phyloP scores from a whole-genome alignment of 176 grass and related monocot genomes.

The Musa beccarii region DNA sequence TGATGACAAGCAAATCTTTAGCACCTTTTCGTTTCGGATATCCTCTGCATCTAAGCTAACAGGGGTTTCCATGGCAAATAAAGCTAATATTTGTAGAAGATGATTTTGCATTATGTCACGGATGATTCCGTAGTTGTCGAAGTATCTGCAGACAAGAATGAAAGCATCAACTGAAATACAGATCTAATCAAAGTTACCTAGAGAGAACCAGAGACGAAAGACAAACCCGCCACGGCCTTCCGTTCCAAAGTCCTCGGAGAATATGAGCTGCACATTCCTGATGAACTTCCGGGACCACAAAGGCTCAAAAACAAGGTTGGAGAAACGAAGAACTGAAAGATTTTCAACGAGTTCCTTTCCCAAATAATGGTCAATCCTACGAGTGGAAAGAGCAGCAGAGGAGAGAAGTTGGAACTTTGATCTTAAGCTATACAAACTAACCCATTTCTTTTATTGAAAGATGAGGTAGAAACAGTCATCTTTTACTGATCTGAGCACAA shows the following conservation, averaged over 20 bases:
- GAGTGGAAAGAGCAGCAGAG: not conserved
- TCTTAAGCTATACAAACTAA: not conserved
- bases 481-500: not conserved
- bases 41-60: constrained; percentile 86
- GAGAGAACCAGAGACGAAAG: not conserved
- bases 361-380: constrained; percentile 93
- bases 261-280: constrained; percentile 85
- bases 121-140: constrained; percentile 90
- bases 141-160: constrained; percentile 46
- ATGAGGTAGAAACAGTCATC: not conserved
- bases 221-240: constrained; percentile 89
- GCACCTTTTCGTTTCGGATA: constrained; percentile 91
- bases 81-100: constrained; percentile 80
- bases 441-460: not conserved
- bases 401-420: not conserved
- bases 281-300: constrained; percentile 90
- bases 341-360: constrained; percentile 96
- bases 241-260: constrained; percentile 89
- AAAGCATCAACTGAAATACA: not conserved
- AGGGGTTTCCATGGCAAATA: constrained; percentile 96
- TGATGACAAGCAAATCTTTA: not conserved
- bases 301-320: constrained; percentile 93
- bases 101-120: constrained; percentile 99
- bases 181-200: not conserved
- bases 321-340: constrained; percentile 93